phyloP scores from a whole-genome alignment of 345 rosid genomes.

The Leavenworthia alabamica region DNA sequence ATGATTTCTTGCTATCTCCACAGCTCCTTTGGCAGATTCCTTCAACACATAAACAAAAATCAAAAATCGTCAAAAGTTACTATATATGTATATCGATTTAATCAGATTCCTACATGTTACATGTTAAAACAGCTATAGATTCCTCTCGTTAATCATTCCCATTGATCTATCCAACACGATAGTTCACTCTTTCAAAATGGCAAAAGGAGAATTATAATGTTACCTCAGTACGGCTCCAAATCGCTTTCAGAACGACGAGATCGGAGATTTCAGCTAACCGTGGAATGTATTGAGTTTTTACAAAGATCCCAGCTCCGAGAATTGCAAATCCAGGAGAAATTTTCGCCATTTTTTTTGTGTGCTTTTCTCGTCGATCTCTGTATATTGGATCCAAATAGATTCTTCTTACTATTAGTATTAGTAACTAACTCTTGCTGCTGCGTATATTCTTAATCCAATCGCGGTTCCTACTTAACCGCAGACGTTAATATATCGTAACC shows the following conservation, averaged over 20 bases:
- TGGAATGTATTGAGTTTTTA: constrained; percentile 77
- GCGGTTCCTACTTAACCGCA: constrained; percentile 8
- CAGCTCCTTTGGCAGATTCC: constrained; percentile 83
- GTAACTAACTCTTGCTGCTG: neutral
- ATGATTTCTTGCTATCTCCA: constrained; percentile 65
- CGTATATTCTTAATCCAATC: neutral
- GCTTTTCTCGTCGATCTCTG: neutral
- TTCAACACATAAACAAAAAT: constrained; percentile 15
- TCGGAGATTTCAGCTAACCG: constrained; percentile 77
- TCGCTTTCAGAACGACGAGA: constrained; percentile 53
- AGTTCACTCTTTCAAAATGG: neutral
- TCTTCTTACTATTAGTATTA: too few species aligned
- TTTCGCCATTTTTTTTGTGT: constrained; percentile 50
- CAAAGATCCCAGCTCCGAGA: constrained; percentile 93
- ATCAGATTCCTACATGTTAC: neutral
- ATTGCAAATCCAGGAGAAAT: constrained; percentile 55
- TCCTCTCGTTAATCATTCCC: neutral
- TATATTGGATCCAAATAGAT: constrained; percentile 3
- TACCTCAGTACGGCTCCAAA: constrained; percentile 95
- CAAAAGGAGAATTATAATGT: neutral
- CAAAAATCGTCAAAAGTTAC: neutral
- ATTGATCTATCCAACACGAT: neutral
- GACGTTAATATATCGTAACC: neutral
- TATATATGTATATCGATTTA: neutral
- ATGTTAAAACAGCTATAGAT: neutral